Evolutionary conservation across 2,329 filamentous ascomycete genomes (phyloP), one percentile per base, ranked within the genome.

Genomic region (Exophiala lecanii-corni): DNA sequence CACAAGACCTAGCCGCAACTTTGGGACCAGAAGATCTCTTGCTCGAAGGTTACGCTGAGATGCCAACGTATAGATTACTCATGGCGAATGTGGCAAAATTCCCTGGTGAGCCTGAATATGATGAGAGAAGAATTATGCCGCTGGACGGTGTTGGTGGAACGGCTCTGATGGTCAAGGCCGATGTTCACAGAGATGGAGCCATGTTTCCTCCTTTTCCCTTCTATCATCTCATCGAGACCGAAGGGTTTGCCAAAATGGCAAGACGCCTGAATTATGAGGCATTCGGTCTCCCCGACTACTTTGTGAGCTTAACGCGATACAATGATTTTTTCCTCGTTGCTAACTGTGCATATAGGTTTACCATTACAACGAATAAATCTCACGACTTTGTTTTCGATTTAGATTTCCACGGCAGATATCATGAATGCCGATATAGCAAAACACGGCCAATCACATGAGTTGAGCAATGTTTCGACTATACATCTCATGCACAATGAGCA

Each of bases 151-250:
- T 98, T 3, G 92, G 92, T 42, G 92, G 92, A 25, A 94, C 91
- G 1, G 86, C 89, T 2, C 71, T 98, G 51, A 71, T 98, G 59
- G 92, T 98, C 47, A 96, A 95, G 71, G 92, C 89, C 2, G 89
- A 97, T 47, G 92, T 98, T 17, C 92, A 98, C 63, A 81, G 92
- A 18, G 92, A 98, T 60, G 92, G 92, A 15, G 91, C 92, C 62
- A 98, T 97, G 91, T 98, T 98, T 69, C 92, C 92, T 13, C 79
- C 92, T 0, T 98, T 98, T 62, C 69, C 91, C 2, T 98, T 98
- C 62, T 97, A 96, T 62, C 85, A 98, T 65, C 74, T 98, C 48
- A 94, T 98, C 49, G 92, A 98, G 72, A 97, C 92, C 0, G 92
- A 98, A 61, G 92, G 92, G 0, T 98, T 98, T 60, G 89, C 92